A percentile compares a stretch with the other conserved stretches of the same genome.
Evolutionary conservation across 805 yeast species (phyloP).

Genomic region (Yamadazyma insecticola): DNA sequence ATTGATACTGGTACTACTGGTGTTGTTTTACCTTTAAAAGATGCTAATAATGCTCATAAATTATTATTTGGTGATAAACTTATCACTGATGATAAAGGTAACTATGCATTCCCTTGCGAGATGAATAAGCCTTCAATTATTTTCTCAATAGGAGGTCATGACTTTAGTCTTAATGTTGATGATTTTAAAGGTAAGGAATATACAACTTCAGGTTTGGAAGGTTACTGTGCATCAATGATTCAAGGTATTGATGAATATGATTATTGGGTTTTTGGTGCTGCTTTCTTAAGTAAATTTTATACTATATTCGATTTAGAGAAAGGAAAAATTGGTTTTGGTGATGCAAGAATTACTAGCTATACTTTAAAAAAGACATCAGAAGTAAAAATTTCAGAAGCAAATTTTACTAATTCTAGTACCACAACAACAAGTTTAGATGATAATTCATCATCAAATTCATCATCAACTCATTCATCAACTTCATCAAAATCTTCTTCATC

Average conservation of each 20-base stretch:
- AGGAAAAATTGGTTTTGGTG: slow-evolving; percentile 48
- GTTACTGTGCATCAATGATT: slow-evolving; percentile 60
- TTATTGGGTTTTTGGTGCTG: slow-evolving; percentile 61
- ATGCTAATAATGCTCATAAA: slow-evolving; percentile 48
- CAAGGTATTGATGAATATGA: slow-evolving; percentile 49
- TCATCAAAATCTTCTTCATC: background rate
- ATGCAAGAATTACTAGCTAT: slow-evolving; percentile 11
- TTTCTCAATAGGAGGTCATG: slow-evolving; percentile 39
- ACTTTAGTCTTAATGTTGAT: slow-evolving; percentile 39
- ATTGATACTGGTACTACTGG: slow-evolving; percentile 69
- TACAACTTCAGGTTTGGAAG: slow-evolving; percentile 27
- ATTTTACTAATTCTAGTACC: background rate
- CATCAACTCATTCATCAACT: background rate
- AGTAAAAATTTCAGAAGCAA: background rate
- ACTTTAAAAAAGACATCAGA: slow-evolving; percentile 3
- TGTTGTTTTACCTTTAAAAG: slow-evolving; percentile 48
- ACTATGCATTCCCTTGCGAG: slow-evolving; percentile 58
- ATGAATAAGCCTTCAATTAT: slow-evolving; percentile 32
- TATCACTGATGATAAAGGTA: slow-evolving; percentile 52
- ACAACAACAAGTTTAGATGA: background rate
- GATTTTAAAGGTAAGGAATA: slow-evolving; percentile 50
- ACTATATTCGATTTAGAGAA: slow-evolving; percentile 53
- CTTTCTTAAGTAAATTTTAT: slow-evolving; percentile 52
- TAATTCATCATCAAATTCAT: slow-evolving; percentile 1
- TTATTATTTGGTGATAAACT: slow-evolving; percentile 42